Evolutionary conservation across 2,329 filamentous ascomycete species (phyloP).

Genomic region (Shiraia sp.): DNA sequence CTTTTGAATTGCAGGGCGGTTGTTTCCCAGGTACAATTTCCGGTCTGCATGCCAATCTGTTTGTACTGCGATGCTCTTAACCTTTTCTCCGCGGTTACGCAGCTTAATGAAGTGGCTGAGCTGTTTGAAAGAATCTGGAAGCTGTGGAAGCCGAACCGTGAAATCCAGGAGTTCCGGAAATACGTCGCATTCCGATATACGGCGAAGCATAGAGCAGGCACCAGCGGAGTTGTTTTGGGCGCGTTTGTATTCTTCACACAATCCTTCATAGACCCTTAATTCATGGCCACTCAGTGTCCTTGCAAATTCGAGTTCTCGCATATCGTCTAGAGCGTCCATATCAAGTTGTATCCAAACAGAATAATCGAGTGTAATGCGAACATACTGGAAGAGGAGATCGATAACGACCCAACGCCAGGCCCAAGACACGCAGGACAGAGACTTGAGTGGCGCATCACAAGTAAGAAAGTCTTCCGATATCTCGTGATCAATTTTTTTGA

Average conservation of each 20-base stretch:
- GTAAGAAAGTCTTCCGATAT: conserved; percentile 31
- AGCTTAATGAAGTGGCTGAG: conserved; percentile 24
- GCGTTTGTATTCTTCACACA: conserved; percentile 39
- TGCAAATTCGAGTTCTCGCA: conserved; percentile 40
- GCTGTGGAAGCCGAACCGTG: conserved; percentile 39
- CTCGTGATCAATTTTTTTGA: conserved; percentile 38
- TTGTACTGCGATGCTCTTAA: conserved; percentile 55
- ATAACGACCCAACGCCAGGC: conserved; percentile 37
- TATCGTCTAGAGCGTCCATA: conserved; percentile 40
- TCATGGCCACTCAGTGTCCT: conserved; percentile 38
- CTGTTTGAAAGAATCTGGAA: conserved; percentile 23
- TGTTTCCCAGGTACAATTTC: too few relatives aligned
- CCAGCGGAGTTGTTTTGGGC: conserved; percentile 36
- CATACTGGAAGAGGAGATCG: conserved; percentile 39
- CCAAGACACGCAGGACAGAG: conserved; percentile 37
- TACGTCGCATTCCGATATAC: conserved; percentile 34
- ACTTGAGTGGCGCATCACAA: conserved; percentile 29
- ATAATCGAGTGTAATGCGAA: conserved; percentile 34
- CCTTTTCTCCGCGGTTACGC: conserved; percentile 36
- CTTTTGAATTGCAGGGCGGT: too few relatives aligned
- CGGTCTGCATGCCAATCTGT: conserved; percentile 46
- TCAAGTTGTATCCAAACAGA: conserved; percentile 37
- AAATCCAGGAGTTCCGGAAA: conserved; percentile 28
- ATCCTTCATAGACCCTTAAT: too few relatives aligned
- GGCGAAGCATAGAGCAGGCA: conserved; percentile 40